These are phyloP conservation scores for Pyrenopolyporus hunteri DNA, from an alignment of 495 filamentous ascomycete genomes.

Conservation along the genomic window DNA sequence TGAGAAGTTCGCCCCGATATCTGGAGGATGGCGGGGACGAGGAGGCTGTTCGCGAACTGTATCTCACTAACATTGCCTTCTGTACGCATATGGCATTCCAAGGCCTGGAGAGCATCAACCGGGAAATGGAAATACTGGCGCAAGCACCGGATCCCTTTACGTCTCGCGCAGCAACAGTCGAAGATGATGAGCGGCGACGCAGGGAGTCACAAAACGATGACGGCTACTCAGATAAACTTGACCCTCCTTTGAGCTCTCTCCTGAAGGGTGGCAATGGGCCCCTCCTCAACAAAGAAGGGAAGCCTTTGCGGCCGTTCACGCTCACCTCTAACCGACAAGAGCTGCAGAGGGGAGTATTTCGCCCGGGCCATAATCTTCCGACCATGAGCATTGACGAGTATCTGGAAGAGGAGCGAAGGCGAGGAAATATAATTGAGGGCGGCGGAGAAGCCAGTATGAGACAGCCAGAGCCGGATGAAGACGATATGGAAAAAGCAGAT, in stretches of 20 bases:
- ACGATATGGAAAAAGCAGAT: slow-evolving; percentile 83
- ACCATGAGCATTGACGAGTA: slow-evolving; percentile 99
- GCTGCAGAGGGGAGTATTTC: slow-evolving; percentile 83
- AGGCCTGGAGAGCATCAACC: slow-evolving; percentile 78
- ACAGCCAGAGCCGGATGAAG: slow-evolving; percentile 79
- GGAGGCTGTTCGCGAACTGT: slow-evolving; percentile 74
- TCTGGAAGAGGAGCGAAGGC: slow-evolving; percentile 83
- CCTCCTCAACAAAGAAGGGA: slow-evolving; percentile 79
- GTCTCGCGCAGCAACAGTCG: slow-evolving; percentile 34
- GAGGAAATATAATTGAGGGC: slow-evolving; percentile 91
- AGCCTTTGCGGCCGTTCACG: slow-evolving; percentile 90
- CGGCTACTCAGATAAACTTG: slow-evolving; percentile 77
- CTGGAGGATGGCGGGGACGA: slow-evolving; percentile 66
- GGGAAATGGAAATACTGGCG: slow-evolving; percentile 82
- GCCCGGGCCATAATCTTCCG: slow-evolving; percentile 87
- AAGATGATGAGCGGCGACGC: slow-evolving; percentile 59
- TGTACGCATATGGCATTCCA: slow-evolving; percentile 82
- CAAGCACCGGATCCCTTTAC: slow-evolving; percentile 65
- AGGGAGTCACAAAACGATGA: slow-evolving; percentile 49
- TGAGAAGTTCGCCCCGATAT: slow-evolving; percentile 52
- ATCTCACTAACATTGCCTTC: slow-evolving; percentile 75
- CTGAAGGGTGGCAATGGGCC: slow-evolving; percentile 63
- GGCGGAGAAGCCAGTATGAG: slow-evolving; percentile 81
- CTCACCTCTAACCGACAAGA: slow-evolving; percentile 78
- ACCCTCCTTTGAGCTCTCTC: slow-evolving; percentile 58